Conservation (phyloP, 1,139 yeast genomes). For the Citeromyces hawaiiensis region DNA sequence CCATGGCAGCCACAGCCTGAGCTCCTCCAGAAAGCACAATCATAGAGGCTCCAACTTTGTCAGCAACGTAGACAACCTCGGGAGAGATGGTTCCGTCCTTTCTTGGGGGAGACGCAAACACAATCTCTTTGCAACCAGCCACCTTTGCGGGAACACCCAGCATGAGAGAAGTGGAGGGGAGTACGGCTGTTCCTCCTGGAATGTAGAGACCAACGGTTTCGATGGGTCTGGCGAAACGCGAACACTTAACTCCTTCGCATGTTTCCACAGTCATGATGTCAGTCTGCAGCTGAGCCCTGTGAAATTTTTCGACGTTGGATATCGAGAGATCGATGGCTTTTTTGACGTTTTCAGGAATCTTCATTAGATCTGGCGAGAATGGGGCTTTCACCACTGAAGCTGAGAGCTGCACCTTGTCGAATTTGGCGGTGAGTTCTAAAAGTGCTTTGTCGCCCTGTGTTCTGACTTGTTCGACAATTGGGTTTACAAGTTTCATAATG, state of each 20-base stretch:
- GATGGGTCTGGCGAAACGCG: slow-evolving; percentile 90
- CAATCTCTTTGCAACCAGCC: slow-evolving; percentile 89
- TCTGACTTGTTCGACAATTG: slow-evolving; percentile 73
- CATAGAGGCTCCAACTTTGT: slow-evolving; percentile 81
- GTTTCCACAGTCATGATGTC: slow-evolving; percentile 81
- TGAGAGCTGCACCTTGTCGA: slow-evolving; percentile 66
- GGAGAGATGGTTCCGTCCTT: slow-evolving; percentile 89
- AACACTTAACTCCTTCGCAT: slow-evolving; percentile 84
- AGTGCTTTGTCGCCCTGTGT: slow-evolving; percentile 76
- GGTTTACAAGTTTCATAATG: slow-evolving; percentile 83
- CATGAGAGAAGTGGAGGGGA: slow-evolving; percentile 97
- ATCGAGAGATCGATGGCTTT: slow-evolving; percentile 83
- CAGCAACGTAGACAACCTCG: slow-evolving; percentile 95
- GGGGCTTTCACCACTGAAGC: slow-evolving; percentile 81
- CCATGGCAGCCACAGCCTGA: slow-evolving; percentile 97
- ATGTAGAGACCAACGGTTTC: slow-evolving; percentile 90
- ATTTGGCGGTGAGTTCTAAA: slow-evolving; percentile 75
- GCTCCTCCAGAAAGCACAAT: slow-evolving; percentile 98
- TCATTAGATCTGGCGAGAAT: slow-evolving; percentile 65
- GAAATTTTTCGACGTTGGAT: slow-evolving; percentile 82
- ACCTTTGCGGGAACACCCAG: slow-evolving; percentile 98
- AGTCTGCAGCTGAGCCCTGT: slow-evolving; percentile 73
- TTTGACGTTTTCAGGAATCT: slow-evolving; percentile 64
- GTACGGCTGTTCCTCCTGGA: slow-evolving; percentile 98
- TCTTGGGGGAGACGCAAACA: slow-evolving; percentile 98